Base-by-base conservation (phyloP, 176 grass and related monocot genomes). In the Aegilops tauschii region DNA sequence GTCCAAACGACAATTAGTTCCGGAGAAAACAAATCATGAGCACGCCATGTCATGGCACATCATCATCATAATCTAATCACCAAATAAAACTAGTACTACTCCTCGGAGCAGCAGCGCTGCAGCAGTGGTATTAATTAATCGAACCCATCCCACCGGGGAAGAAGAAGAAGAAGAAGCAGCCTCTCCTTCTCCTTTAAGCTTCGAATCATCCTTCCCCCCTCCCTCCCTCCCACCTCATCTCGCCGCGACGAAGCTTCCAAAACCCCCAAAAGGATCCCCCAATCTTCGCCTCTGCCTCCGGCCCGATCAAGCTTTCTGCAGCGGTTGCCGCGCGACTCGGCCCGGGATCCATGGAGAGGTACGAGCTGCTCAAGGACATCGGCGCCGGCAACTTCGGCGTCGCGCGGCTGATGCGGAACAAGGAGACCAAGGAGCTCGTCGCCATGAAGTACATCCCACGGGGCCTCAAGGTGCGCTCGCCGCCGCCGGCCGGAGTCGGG, bases 301-400 rank as follows among this genome's bases (percentile, higher is more conserved):
- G 0, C 56, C 12, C 35, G 74, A 77, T 77, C 50, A 12, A 21
- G 6, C 39, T 4, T 8, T 8, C 49, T 20, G 23, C 13, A 25
- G 52, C 25, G 40, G 54, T 12, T 39, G 14, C n/a, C 13, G 50
- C 50, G 6, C 50, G 16, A 5, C 50, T 18, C 16, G 16, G 50
- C 50, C n/a, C 64, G 73, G 32, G 56, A 76, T 28, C 65, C 87
- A 96, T 96, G 94, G 94, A 96, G 91, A 96, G 89, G 92, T 97
- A 97, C 90, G 95, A 97, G 90, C 92, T 97, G 40, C 74, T 97
- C 90, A 97, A 92, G 90, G 95, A 97, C 54, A 97, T 97, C 86
- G 95, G 95, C 44, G 79, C 90, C 73, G 95, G 92, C 34, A 95
- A 97, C 87, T 97, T 95, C 85, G 95, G 92, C 52, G 90, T 97